Evolutionary conservation across 495 filamentous ascomycete species (phyloP), one percentile per base, ranked within the genome.

Genomic region (Podospora pseudocomata): DNA sequence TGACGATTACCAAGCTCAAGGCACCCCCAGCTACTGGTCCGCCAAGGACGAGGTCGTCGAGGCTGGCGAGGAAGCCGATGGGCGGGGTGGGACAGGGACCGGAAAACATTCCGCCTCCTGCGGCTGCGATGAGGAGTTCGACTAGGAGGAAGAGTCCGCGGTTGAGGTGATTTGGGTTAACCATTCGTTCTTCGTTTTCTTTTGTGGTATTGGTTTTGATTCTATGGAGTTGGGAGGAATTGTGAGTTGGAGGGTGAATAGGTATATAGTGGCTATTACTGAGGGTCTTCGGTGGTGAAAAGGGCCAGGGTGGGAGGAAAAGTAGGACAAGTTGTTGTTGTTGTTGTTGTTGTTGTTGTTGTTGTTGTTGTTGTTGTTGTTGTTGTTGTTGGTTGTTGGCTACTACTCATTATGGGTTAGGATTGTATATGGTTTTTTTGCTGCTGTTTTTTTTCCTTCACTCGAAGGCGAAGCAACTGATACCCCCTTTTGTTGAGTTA

Each of bases 21-120:
- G 16, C 7, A 0, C 49, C 34, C 9, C 16, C 34, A 34, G 59
- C 55, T 20, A 26, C n/a, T 20, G 55, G 55, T 20, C n/a, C 80
- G n/a, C 82, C 82, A 65, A 81, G 83, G 65, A 84, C 77, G 75
- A 63, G 74, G 79, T 28, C 26, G 70, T 68, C 3, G 59, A 84
- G 82, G 70, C 74, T 79, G 71, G 70, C 80, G 1, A 83, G 80
- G 70, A 86, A 84, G 73, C 74, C 70, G 56, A 78, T 80, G 53
- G 76, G 71, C 63, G 60, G 78, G 58, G 67, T 83, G 76, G 78
- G 78, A 65, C 88, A 89, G 58, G 89, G 87, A 7, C 78, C 85
- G 27, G 89, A 90, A 74, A 91, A 91, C 71, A 68, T 86, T 55
- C 85, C 84, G 9, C 82, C 78, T 2, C 74, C 81, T 53, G 72